Conservation (phyloP, 441 rosid species). For the Adansonia gregorii region DNA sequence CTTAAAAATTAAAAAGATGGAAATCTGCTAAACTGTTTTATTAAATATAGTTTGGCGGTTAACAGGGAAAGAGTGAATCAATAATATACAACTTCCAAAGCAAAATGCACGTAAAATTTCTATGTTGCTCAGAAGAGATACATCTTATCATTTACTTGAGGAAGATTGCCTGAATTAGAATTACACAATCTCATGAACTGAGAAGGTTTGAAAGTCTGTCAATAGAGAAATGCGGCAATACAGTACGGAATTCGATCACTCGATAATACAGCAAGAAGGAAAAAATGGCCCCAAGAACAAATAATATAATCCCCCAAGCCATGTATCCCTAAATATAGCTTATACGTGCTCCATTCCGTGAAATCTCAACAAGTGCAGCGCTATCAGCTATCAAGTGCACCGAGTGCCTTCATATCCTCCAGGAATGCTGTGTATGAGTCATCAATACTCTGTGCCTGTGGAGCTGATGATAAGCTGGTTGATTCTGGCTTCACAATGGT, state of each 20-base stretch:
- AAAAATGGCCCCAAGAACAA: not conserved
- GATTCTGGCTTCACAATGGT: constrained; percentile 52
- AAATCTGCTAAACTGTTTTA: not conserved
- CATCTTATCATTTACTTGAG: not conserved
- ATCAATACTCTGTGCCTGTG: constrained; percentile 73
- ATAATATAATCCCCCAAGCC: not conserved
- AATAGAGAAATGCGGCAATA: not conserved
- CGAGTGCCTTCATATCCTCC: constrained; percentile 98
- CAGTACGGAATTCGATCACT: not conserved
- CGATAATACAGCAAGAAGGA: not conserved
- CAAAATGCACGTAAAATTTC: not conserved
- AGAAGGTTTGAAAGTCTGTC: not conserved
- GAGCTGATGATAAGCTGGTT: constrained; percentile 43
- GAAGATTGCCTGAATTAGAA: not conserved
- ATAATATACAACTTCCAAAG: not conserved
- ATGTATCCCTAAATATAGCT: not conserved
- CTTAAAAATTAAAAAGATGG: not conserved
- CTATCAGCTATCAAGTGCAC: constrained; percentile 76
- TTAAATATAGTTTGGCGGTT: not conserved
- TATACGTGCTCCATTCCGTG: not conserved
- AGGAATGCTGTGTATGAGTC: constrained; percentile 84
- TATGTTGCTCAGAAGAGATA: not conserved
- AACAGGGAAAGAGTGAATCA: not conserved
- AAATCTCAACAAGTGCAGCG: not conserved
- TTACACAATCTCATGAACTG: constrained; percentile 9